Base-by-base conservation (phyloP, 768 basidiomycete genomes). In the Daedaleopsis sinensis region DNA sequence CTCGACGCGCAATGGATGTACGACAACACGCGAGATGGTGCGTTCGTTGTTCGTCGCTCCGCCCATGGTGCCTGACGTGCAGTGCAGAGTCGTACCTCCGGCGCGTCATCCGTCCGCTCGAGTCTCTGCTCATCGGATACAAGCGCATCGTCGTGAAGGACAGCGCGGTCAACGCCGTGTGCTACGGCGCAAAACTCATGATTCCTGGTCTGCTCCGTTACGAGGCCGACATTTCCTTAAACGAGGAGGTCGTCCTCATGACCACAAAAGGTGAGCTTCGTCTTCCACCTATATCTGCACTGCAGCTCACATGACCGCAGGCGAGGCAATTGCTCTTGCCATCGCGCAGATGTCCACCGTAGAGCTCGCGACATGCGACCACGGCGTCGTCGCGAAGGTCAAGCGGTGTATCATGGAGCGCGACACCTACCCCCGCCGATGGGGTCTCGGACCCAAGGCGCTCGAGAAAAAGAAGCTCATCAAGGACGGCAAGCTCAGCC, bases 351-450 rank as follows among this genome's bases (percentile, higher is more conserved):
- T 99, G 97, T 93, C 96, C 18, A 98, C 97, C 12, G 96, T 96
- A 60, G 97, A 99, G 74, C 87, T 99, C 52, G 91, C 94, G 10
- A 96, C 96, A 2, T 98, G 96, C 74, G 96, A 98, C 73, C 96
- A 99, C 71, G 97, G 97, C 50, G 94, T 99, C 59, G 96, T 98
- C 46, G 97, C 97, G 38, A 98, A 98, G 79, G 94, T 99, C 71
- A 99, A 99, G 79, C 83, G 97, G 54, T 98, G 96, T 72, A 98
- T 99, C 72, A 99, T 99, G 97, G 97, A 98, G 74, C 89, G 96
- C 39, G 97, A 99, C 75, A 92, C 94, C 19, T 99, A 99, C 75
- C 97, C 97, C 43, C 87, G 97, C 58, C 87, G 96, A 64, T 98
- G 97, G 97, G 97, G 97, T 52, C 85, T 98, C 54, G 97, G 97